A percentile compares a stretch with the other conserved stretches of the same genome.
Conservation (phyloP, 768 basidiomycete species). For the Auricularia sp. region DNA sequence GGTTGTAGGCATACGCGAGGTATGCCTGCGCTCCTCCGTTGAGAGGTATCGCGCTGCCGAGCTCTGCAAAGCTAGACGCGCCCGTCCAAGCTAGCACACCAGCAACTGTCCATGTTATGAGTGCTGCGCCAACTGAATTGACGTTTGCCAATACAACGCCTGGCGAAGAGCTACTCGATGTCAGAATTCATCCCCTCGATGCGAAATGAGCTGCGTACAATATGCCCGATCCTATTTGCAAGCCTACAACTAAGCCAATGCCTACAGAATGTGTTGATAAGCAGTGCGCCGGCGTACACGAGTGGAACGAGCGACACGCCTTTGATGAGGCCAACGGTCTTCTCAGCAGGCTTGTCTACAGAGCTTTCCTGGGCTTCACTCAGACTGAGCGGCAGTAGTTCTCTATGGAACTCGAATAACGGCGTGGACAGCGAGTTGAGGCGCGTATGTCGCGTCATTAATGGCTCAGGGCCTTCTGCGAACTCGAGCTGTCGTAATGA, state of each 20-base stretch:
- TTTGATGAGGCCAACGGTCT: slow-evolving; percentile 65
- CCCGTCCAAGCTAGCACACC: slow-evolving; percentile 92
- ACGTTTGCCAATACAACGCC: slow-evolving; percentile 86
- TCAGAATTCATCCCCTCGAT: not conserved
- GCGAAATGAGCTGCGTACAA: slow-evolving; percentile 39
- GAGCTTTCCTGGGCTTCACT: slow-evolving; percentile 52
- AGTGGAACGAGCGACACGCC: slow-evolving; percentile 34
- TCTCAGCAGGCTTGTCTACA: slow-evolving; percentile 42
- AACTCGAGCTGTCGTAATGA: slow-evolving; percentile 74
- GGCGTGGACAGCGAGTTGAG: slow-evolving; percentile 53
- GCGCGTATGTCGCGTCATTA: slow-evolving; percentile 27
- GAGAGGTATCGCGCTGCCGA: slow-evolving; percentile 80
- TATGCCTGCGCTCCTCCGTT: slow-evolving; percentile 66
- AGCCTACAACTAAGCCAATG: slow-evolving; percentile 75
- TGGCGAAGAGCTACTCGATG: slow-evolving; percentile 62
- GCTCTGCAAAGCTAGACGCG: slow-evolving; percentile 85
- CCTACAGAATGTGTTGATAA: slow-evolving; percentile 32
- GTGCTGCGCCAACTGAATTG: slow-evolving; percentile 80
- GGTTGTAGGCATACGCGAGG: slow-evolving; percentile 80
- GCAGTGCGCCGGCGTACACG: not conserved
- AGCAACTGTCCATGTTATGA: slow-evolving; percentile 73
- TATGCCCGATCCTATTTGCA: slow-evolving; percentile 90
- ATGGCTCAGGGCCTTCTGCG: slow-evolving; percentile 46
- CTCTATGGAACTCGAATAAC: slow-evolving; percentile 66
- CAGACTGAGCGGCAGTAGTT: slow-evolving; percentile 66